phyloP scores from a whole-genome alignment of 768 basidiomycete species.

The Mycena venus region DNA sequence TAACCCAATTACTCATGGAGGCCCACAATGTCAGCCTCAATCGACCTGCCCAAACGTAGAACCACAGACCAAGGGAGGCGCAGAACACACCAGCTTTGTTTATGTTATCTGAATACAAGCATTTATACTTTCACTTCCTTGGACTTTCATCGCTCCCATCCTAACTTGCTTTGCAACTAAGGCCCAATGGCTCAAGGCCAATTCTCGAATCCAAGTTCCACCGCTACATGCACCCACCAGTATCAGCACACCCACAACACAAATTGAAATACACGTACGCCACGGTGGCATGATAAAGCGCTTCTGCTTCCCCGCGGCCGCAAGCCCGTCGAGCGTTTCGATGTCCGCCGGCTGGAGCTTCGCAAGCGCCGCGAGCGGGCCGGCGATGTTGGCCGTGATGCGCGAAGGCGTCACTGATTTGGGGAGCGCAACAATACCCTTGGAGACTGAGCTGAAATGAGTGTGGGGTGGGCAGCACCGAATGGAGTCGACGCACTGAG shows the following conservation, averaged over 20 bases:
- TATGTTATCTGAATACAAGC: too few species aligned
- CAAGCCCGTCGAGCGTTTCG: conserved; percentile 67
- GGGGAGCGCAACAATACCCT: conserved; percentile 75
- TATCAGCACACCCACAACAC: conserved; percentile 27
- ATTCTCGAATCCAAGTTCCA: conserved; percentile 80
- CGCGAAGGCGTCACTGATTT: conserved; percentile 84
- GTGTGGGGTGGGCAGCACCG: too few species aligned
- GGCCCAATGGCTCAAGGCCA: conserved; percentile 51
- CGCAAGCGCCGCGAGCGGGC: conserved; percentile 59
- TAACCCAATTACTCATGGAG: too few species aligned
- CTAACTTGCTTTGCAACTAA: too few species aligned
- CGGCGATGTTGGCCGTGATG: conserved; percentile 71
- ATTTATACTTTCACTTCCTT: too few species aligned
- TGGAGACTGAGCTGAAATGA: conserved; percentile 74
- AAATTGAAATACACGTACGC: conserved; percentile 62
- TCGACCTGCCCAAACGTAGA: too few species aligned
- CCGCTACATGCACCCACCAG: conserved; percentile 49
- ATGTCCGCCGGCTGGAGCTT: conserved; percentile 67
- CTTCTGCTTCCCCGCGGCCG: conserved; percentile 74
- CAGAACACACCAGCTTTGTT: too few species aligned
- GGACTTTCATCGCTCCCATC: too few species aligned
- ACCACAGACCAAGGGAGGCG: too few species aligned
- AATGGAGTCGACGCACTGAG: conserved; percentile 70
- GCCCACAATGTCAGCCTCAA: too few species aligned
- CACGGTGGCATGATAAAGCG: conserved; percentile 77